A percentile compares a stretch with the other conserved stretches of the same genome.
These are phyloP conservation scores for Polygonum maritimum DNA, from an alignment of 148 eudicot genomes.

Conservation along the genomic window DNA sequence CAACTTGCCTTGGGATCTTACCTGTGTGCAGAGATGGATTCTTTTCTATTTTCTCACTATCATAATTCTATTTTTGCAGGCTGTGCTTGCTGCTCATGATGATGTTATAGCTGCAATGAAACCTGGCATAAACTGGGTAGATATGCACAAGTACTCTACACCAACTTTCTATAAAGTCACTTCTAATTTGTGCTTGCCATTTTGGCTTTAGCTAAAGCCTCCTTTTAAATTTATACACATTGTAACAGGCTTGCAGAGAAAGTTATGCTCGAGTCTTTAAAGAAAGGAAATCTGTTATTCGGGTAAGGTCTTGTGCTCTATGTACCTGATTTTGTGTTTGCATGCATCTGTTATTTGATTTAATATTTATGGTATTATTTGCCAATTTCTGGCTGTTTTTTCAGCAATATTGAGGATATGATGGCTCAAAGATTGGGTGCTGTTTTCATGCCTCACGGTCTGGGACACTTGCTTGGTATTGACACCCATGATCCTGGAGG, in stretches of 20 bases:
- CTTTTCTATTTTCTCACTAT: constrained; percentile 8
- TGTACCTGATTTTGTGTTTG: background rate
- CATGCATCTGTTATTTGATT: background rate
- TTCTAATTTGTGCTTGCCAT: background rate
- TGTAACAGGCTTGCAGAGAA: constrained; percentile 67
- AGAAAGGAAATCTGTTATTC: constrained; percentile 50
- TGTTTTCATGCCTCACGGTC: constrained; percentile 97
- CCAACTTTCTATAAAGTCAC: background rate
- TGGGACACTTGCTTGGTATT: constrained; percentile 92
- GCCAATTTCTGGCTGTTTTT: constrained; percentile 9
- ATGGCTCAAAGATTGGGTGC: constrained; percentile 77
- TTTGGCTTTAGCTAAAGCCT: background rate
- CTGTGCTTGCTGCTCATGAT: constrained; percentile 89
- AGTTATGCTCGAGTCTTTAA: constrained; percentile 58
- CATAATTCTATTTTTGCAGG: constrained; percentile 33
- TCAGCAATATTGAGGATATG: constrained; percentile 78
- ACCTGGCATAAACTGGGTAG: constrained; percentile 93
- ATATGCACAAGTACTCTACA: constrained; percentile 83
- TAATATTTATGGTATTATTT: background rate
- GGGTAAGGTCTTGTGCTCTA: constrained; percentile 39
- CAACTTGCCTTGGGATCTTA: background rate
- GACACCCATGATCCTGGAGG: constrained; percentile 99
- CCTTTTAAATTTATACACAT: constrained; percentile 11
- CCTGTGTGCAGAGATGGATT: background rate
- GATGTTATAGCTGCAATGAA: constrained; percentile 78